phyloP scores from a whole-genome alignment of 768 basidiomycete species.

The Rhizopogon rudus region DNA sequence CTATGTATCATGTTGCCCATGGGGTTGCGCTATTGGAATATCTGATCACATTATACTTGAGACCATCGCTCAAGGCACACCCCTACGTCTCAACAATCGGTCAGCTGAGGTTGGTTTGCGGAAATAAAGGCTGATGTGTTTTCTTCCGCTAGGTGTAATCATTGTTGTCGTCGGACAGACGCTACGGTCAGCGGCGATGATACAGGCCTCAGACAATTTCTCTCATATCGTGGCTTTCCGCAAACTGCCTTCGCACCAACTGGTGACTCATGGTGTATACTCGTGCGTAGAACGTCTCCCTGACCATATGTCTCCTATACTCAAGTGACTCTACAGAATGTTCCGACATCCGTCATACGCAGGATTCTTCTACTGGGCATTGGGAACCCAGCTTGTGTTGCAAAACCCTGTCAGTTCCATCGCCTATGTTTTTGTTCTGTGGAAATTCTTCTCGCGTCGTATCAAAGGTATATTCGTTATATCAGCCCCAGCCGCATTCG shows the following conservation, averaged over 20 bases:
- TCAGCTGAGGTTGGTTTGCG: conserved; percentile 23
- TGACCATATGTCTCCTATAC: background rate
- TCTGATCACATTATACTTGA: conserved; percentile 61
- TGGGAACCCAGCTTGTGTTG: conserved; percentile 88
- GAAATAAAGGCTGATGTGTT: conserved; percentile 1
- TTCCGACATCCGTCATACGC: conserved; percentile 95
- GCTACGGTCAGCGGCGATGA: conserved; percentile 90
- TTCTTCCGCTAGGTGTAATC: conserved; percentile 45
- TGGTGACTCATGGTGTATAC: conserved; percentile 91
- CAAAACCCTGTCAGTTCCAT: conserved; percentile 79
- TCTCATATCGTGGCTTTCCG: conserved; percentile 80
- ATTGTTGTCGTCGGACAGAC: conserved; percentile 68
- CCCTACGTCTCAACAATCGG: conserved; percentile 59
- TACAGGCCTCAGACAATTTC: conserved; percentile 90
- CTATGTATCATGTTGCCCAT: conserved; percentile 82
- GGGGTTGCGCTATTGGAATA: conserved; percentile 76
- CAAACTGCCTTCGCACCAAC: conserved; percentile 66
- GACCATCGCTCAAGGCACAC: conserved; percentile 56
- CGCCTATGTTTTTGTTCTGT: conserved; percentile 63
- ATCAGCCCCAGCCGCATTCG: background rate
- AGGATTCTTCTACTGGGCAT: conserved; percentile 97
- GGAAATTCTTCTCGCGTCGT: conserved; percentile 82
- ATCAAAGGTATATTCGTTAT: conserved; percentile 53
- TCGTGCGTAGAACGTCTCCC: conserved; percentile 45
- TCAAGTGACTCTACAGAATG: conserved; percentile 44